phyloP scores from a whole-genome alignment of 2,329 filamentous ascomycete genomes.

The Aspergillus brunneoviolaceus region DNA sequence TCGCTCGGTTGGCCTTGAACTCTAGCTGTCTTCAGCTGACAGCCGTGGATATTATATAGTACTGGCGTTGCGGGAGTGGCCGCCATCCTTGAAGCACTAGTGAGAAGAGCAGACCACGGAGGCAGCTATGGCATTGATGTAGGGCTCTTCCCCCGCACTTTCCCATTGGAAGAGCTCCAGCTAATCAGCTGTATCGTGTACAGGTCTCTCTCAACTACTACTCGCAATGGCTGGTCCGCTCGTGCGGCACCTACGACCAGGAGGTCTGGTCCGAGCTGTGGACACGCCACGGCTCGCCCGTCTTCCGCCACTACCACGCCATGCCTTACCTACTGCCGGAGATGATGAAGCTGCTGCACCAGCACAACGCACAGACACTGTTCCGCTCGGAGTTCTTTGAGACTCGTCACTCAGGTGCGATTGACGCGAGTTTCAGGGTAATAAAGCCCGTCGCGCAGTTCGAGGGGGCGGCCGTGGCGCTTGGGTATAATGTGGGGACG shows the following conservation, averaged over 20 bases:
- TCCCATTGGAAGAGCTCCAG: neutral
- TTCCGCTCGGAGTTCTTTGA: constrained; percentile 54
- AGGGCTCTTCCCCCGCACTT: neutral
- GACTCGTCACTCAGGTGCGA: constrained; percentile 35
- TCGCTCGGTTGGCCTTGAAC: too few species aligned
- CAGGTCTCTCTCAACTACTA: constrained; percentile 12
- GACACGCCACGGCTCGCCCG: constrained; percentile 42
- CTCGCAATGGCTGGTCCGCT: constrained; percentile 12
- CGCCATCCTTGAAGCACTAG: too few species aligned
- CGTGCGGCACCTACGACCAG: constrained; percentile 4
- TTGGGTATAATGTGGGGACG: constrained; percentile 51
- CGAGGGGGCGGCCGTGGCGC: constrained; percentile 35
- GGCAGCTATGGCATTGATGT: constrained; percentile 8
- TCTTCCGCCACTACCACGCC: constrained; percentile 54
- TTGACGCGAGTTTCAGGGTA: constrained; percentile 32
- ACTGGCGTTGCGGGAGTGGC: too few species aligned
- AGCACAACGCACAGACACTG: constrained; percentile 38
- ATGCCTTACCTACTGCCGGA: constrained; percentile 47
- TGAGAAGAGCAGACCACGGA: neutral
- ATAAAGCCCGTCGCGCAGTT: constrained; percentile 50
- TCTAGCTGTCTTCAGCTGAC: too few species aligned
- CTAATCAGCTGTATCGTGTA: neutral
- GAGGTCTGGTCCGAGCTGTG: constrained; percentile 49
- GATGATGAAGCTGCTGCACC: constrained; percentile 35
- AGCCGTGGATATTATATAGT: too few species aligned